Evolutionary conservation across 306 rosid genomes (phyloP), one percentile per base, ranked within the genome.

Genomic region (Cicer cuneatum): DNA sequence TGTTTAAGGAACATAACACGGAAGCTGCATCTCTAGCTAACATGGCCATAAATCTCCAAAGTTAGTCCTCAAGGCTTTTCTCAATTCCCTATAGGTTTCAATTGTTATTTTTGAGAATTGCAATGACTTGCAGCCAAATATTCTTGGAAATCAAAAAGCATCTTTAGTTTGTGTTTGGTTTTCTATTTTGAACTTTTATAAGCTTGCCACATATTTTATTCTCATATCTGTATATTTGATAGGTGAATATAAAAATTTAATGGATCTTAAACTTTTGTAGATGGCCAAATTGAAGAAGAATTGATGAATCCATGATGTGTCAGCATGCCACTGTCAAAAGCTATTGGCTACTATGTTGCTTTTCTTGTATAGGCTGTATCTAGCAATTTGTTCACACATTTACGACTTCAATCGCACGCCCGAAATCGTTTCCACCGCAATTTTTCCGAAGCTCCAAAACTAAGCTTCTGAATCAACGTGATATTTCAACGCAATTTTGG

Each of bases 21-120:
- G 87, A 81, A 15, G 98, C 98, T 42, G 96, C 88, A 73, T 88
- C 61, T 54, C 88, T 81, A 85, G 97, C 98, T 42, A 88, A 91
- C 82, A 61, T 63, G 53, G 97, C 89, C 47, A 11, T 80, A 73
- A 29, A 81, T 81, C 93, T 90, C 58, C 64, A 3, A 66, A 96
- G 97, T 90, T 54, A 84, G 85, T 49, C 43, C 56, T 11, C 66
- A 43, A 69, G 78, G 12, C 58, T 63, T 39, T 74, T 74, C 24
- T 11, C 41, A 8, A 74, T 66, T 70, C 45, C 61, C 10, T 66
- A 54, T 54, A 19, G 7, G 3, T 61, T 48, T 59, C 7, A 57
- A 46, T 75, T 59, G 18, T 10, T 13, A 58, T 3, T 53, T 53
- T 53, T 9, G 1, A 53, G 60, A 8, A 7, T 53, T 9, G 6